These are phyloP conservation scores for Aegilops sharonensis DNA, from an alignment of 176 grass and related monocot species.

Conservation along the genomic window DNA sequence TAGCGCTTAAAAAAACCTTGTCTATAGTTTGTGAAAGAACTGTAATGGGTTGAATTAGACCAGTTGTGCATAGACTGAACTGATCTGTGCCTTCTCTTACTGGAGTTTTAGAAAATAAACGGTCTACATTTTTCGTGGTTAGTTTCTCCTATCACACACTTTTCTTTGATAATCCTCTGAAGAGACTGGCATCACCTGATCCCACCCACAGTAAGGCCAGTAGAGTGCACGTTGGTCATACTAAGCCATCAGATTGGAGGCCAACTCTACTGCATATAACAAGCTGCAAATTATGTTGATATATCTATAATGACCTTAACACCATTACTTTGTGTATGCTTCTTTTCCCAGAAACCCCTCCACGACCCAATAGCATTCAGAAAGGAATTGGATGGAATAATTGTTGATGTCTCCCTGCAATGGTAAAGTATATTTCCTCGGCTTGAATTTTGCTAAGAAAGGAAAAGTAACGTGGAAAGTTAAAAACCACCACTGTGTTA, in stretches of 20 bases:
- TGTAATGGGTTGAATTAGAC: neutral
- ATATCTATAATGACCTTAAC: conserved; percentile 23
- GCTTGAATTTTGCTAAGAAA: neutral
- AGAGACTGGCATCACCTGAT: neutral
- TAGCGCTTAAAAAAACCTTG: too few species aligned
- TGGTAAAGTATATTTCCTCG: conserved; percentile 59
- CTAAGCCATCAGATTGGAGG: neutral
- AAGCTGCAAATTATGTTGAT: conserved; percentile 20
- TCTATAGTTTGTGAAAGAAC: neutral
- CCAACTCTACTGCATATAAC: conserved; percentile 13
- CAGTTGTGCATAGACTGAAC: conserved; percentile 15
- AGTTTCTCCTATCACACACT: neutral
- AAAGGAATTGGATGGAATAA: conserved; percentile 74
- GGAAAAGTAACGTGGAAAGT: neutral
- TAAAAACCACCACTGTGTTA: neutral
- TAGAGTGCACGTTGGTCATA: neutral
- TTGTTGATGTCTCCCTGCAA: conserved; percentile 88
- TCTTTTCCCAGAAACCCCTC: conserved; percentile 61
- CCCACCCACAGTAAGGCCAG: neutral
- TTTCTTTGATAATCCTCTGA: conserved; percentile 17
- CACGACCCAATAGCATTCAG: conserved; percentile 82
- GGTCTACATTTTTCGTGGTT: neutral
- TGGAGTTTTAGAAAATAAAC: neutral
- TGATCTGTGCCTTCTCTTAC: neutral
- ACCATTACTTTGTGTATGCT: conserved; percentile 24